Conservation (phyloP, 805 yeast species). For the Zygosaccharomyces siamensis region DNA sequence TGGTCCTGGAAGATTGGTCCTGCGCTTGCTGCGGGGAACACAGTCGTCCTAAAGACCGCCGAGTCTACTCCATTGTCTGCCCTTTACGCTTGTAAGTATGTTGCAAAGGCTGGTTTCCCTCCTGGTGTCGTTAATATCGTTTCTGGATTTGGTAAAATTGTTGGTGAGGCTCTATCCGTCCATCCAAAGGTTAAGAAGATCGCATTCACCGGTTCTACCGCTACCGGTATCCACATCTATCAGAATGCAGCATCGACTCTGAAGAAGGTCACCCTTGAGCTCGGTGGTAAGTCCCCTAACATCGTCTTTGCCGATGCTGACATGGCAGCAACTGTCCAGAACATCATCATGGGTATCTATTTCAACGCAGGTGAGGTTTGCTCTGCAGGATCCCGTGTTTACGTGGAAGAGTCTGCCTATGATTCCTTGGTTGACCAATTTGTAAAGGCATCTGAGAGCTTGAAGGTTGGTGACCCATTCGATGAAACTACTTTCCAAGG, state of each 20-base stretch:
- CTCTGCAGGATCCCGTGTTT: slow-evolving; percentile 89
- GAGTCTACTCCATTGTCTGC: slow-evolving; percentile 91
- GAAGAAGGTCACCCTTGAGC: slow-evolving; percentile 88
- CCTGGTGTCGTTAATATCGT: slow-evolving; percentile 85
- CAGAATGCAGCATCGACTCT: slow-evolving; percentile 73
- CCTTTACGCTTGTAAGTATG: slow-evolving; percentile 61
- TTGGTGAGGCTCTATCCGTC: slow-evolving; percentile 73
- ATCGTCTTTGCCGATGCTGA: slow-evolving; percentile 84
- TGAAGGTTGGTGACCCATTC: slow-evolving; percentile 81
- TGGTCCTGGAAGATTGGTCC: slow-evolving; percentile 95
- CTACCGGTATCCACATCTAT: slow-evolving; percentile 80
- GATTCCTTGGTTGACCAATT: slow-evolving; percentile 67
- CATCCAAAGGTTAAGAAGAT: slow-evolving; percentile 83
- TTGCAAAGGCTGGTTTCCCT: slow-evolving; percentile 83
- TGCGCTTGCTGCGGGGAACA: slow-evolving; percentile 86
- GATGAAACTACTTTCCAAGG: slow-evolving; percentile 78
- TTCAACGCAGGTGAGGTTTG: slow-evolving; percentile 96
- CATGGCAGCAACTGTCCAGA: slow-evolving; percentile 66
- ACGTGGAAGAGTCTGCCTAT: slow-evolving; percentile 79
- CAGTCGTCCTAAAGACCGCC: slow-evolving; percentile 83
- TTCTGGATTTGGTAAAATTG: slow-evolving; percentile 79
- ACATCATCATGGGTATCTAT: slow-evolving; percentile 78
- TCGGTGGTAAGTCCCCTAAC: slow-evolving; percentile 96
- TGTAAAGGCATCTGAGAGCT: slow-evolving; percentile 46
- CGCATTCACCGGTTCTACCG: slow-evolving; percentile 94